phyloP scores from a whole-genome alignment of 164 flowering plant genomes.

The Aristolochia fimbriata region DNA sequence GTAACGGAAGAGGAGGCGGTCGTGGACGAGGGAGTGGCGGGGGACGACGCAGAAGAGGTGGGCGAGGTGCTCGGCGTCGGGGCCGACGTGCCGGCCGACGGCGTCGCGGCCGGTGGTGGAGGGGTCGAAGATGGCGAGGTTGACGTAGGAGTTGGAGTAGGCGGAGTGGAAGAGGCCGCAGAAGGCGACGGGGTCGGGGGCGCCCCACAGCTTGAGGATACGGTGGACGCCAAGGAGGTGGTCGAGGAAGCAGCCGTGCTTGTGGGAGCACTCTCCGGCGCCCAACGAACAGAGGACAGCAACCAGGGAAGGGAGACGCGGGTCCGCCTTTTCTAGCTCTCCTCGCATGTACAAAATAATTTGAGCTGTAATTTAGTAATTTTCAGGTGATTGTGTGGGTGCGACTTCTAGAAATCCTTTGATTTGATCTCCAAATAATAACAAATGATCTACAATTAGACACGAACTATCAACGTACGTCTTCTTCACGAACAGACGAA shows the following conservation, averaged over 20 bases:
- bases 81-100: slow-evolving; percentile 64
- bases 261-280: slow-evolving; percentile 97
- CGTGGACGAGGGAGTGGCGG: slow-evolving; percentile 76
- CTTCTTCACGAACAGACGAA: too few relatives aligned
- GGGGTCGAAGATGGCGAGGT: slow-evolving; percentile 89
- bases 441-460: too few relatives aligned
- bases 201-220: slow-evolving; percentile 64
- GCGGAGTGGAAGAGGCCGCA: slow-evolving; percentile 98
- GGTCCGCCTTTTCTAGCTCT: slow-evolving; percentile 46
- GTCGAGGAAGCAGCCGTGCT: slow-evolving; percentile 84
- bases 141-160: slow-evolving; percentile 93
- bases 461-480: too few relatives aligned
- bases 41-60: slow-evolving; percentile 85
- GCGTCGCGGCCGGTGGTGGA: slow-evolving; percentile 63
- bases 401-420: too few relatives aligned
- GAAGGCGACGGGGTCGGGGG: slow-evolving; percentile 53
- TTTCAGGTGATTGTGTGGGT: too few relatives aligned
- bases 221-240: slow-evolving; percentile 67
- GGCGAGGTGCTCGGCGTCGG: slow-evolving; percentile 61
- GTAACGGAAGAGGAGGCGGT: slow-evolving; percentile 62
- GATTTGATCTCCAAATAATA: too few relatives aligned
- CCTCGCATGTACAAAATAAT: too few relatives aligned
- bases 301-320: slow-evolving; percentile 50
- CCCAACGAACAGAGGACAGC: slow-evolving; percentile 71
- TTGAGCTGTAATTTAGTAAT: too few relatives aligned